phyloP scores from a whole-genome alignment of 73 alveolate species.

The Paramecium sonneborni region DNA sequence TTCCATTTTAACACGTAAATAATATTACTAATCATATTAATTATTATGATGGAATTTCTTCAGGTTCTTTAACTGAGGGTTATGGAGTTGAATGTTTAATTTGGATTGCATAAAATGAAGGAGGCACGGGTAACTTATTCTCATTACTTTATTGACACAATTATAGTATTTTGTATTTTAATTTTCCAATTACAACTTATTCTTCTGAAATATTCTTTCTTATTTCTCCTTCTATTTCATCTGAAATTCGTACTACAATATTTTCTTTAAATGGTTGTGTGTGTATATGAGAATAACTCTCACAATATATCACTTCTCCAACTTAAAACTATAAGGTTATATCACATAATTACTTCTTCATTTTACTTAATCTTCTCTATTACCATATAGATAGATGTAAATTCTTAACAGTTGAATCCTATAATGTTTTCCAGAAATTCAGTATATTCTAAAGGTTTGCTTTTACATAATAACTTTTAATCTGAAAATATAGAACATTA shows the following conservation, averaged over 20 bases:
- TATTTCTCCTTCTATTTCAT: slow-evolving; percentile 4
- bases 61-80: slow-evolving; percentile 17
- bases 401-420: background rate
- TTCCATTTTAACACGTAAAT: slow-evolving; percentile 25
- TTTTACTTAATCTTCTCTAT: slow-evolving; percentile 19
- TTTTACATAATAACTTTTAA: background rate
- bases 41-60: slow-evolving; percentile 30
- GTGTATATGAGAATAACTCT: slow-evolving; percentile 12
- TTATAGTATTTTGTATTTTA: background rate
- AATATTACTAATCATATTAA: slow-evolving; percentile 9
- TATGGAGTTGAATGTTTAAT: background rate
- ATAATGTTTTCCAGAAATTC: background rate
- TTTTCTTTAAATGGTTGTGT: background rate
- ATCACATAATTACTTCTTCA: background rate
- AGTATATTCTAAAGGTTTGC: slow-evolving; percentile 11
- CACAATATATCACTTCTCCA: background rate
- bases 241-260: background rate
- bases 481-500: background rate
- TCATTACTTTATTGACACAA: background rate
- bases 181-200: background rate
- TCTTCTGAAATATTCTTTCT: slow-evolving; percentile 26
- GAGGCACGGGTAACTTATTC: background rate
- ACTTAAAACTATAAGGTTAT: background rate
- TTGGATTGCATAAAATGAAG: slow-evolving; percentile 8
- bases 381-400: background rate